Evolutionary conservation across 352 stramenopile genomes (phyloP).

Genomic region (Bremia lactucae): DNA sequence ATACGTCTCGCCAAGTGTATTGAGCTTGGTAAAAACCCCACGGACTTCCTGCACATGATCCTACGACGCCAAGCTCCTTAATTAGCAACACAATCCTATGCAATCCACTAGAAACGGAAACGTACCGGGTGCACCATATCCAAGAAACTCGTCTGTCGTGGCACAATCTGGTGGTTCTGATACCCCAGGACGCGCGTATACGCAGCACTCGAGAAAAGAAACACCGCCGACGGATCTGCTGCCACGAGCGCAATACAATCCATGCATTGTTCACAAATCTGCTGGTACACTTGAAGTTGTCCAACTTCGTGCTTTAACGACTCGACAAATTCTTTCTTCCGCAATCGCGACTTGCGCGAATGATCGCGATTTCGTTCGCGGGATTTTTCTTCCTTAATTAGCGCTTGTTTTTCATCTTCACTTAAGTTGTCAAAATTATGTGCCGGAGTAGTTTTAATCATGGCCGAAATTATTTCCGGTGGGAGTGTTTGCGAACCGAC

Average conservation of each 20-base stretch:
- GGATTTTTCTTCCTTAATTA: slow-evolving; percentile 78
- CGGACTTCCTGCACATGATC: slow-evolving; percentile 54
- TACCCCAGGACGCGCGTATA: slow-evolving; percentile 71
- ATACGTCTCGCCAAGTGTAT: slow-evolving; percentile 47
- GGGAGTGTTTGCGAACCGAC: slow-evolving; percentile 71
- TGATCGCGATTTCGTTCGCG: slow-evolving; percentile 91
- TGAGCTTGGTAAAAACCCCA: slow-evolving; percentile 53
- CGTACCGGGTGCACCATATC: slow-evolving; percentile 75
- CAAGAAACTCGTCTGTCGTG: slow-evolving; percentile 68
- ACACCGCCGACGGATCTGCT: slow-evolving; percentile 41
- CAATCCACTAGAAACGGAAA: slow-evolving; percentile 4
- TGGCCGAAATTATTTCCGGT: slow-evolving; percentile 66
- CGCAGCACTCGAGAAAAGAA: slow-evolving; percentile 57
- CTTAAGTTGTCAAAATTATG: slow-evolving; percentile 67
- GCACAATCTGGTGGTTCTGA: slow-evolving; percentile 63
- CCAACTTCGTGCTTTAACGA: slow-evolving; percentile 85
- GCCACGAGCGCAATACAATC: slow-evolving; percentile 72
- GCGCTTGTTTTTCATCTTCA: slow-evolving; percentile 66
- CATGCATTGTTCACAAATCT: slow-evolving; percentile 74
- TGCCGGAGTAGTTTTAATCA: slow-evolving; percentile 69
- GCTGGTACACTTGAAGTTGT: slow-evolving; percentile 78
- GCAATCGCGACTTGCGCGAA: slow-evolving; percentile 88
- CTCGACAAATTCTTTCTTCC: slow-evolving; percentile 93
- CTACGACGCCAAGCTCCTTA: slow-evolving; percentile 19
- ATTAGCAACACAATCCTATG: background rate